These are phyloP conservation scores for Neonothopanus nambi DNA, from an alignment of 1,284 basidiomycete species.

Conservation along the genomic window DNA sequence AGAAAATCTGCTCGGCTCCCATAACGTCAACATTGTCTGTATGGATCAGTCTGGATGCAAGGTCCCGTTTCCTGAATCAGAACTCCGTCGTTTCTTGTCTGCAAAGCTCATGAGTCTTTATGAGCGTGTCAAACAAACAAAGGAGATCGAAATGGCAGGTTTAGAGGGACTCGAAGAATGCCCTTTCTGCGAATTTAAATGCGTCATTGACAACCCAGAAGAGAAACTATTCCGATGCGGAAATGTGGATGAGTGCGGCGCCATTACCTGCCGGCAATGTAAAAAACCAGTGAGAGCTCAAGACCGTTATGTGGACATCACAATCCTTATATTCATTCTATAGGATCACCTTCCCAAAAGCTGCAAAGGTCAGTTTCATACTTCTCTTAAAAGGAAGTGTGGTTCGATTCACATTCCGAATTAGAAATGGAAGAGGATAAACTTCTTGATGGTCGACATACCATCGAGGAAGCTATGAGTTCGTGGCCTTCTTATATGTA, in stretches of 20 bases:
- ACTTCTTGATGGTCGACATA: slow-evolving; percentile 70
- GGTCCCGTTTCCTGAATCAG: slow-evolving; percentile 64
- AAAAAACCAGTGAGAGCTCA: slow-evolving; percentile 60
- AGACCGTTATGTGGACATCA: not conserved
- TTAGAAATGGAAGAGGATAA: slow-evolving; percentile 72
- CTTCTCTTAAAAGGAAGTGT: not conserved
- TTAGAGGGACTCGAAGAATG: slow-evolving; percentile 80
- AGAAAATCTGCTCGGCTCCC: slow-evolving; percentile 49
- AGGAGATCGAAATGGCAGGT: slow-evolving; percentile 75
- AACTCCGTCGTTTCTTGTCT: slow-evolving; percentile 64
- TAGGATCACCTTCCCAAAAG: slow-evolving; percentile 85
- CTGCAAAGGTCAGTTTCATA: slow-evolving; percentile 67
- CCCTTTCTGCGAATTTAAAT: slow-evolving; percentile 84
- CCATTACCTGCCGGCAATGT: slow-evolving; percentile 76
- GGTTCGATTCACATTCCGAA: slow-evolving; percentile 5
- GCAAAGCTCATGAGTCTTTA: slow-evolving; percentile 68
- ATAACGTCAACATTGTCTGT: slow-evolving; percentile 62
- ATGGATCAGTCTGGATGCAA: slow-evolving; percentile 80
- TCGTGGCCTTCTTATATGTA: slow-evolving; percentile 22
- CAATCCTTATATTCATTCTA: slow-evolving; percentile 3
- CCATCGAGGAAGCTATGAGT: slow-evolving; percentile 91
- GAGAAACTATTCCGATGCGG: slow-evolving; percentile 82
- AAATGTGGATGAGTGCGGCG: slow-evolving; percentile 65
- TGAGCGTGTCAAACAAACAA: slow-evolving; percentile 73
- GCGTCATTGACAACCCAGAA: slow-evolving; percentile 74